These are phyloP conservation scores for Lachnellula subtilissima DNA, from an alignment of 2,329 filamentous ascomycete species.

Conservation along the genomic window DNA sequence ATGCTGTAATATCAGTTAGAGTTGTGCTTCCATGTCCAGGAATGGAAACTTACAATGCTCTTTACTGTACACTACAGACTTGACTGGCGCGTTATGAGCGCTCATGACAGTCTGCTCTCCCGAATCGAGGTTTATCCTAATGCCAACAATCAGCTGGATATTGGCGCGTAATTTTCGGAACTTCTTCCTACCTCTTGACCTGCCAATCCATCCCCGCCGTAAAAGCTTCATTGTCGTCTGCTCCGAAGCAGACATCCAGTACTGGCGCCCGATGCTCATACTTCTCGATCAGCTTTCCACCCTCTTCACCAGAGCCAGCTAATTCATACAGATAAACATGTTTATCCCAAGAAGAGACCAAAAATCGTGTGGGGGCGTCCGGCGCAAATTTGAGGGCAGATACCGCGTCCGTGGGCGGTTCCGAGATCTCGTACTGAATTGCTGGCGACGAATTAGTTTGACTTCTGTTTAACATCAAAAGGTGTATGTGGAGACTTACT, in stretches of 20 bases:
- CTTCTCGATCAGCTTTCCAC: conserved; percentile 60
- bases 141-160: conserved; percentile 3
- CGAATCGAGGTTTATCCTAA: conserved; percentile 64
- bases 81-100: conserved; percentile 74
- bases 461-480: neutral
- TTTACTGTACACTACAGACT: conserved; percentile 75
- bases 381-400: conserved; percentile 84
- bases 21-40: neutral
- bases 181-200: conserved; percentile 59
- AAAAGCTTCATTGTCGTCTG: conserved; percentile 76
- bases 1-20: conserved; percentile 38
- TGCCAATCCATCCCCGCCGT: conserved; percentile 82
- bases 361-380: conserved; percentile 64
- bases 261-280: conserved; percentile 82
- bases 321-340: conserved; percentile 87
- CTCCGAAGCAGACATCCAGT: conserved; percentile 86
- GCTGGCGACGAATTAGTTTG: conserved; percentile 36
- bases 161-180: neutral
- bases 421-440: conserved; percentile 76
- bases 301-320: conserved; percentile 39
- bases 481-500: conserved; percentile 30
- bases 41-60: conserved; percentile 52
- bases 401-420: conserved; percentile 81
- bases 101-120: conserved; percentile 71
- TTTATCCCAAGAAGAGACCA: conserved; percentile 95